Percentiles rank a stretch among this genome's conserved stretches.
Evolutionary conservation across 345 rosid genomes (phyloP).

Genomic region (Acer campestre): DNA sequence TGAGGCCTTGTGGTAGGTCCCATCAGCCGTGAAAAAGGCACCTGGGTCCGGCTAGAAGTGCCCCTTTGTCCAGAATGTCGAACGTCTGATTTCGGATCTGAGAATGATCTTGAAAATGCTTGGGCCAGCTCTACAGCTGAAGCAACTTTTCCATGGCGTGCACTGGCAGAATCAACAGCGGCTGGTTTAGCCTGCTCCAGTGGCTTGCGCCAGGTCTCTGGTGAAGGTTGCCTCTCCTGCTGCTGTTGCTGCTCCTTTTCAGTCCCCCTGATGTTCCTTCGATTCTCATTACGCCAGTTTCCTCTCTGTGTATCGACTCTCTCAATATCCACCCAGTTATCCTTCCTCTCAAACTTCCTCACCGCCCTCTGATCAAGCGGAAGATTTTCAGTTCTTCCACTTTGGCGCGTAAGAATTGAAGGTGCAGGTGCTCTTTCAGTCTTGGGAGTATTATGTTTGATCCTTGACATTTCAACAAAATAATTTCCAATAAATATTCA

Average conservation of each 20-base stretch:
- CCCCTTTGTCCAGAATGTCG: constrained; percentile 34
- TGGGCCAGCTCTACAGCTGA: constrained; percentile 81
- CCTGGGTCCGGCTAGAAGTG: constrained; percentile 44
- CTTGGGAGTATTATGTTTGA: constrained; percentile 37
- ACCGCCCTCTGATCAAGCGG: constrained; percentile 49
- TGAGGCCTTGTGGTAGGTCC: constrained; percentile 51
- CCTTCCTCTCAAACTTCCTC: constrained; percentile 57
- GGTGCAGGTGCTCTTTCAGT: constrained; percentile 50
- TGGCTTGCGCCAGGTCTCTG: constrained; percentile 82
- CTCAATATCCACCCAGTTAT: constrained; percentile 41
- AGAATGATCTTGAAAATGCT: constrained; percentile 62
- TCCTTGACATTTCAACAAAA: constrained; percentile 37
- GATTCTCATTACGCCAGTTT: constrained; percentile 65
- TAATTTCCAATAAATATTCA: neutral
- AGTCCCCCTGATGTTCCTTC: constrained; percentile 43
- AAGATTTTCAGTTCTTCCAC: constrained; percentile 43
- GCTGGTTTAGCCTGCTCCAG: constrained; percentile 54
- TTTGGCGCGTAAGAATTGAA: constrained; percentile 26
- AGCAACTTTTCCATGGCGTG: constrained; percentile 65
- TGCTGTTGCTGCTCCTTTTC: constrained; percentile 50
- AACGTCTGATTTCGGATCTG: constrained; percentile 52
- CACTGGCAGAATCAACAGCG: constrained; percentile 49
- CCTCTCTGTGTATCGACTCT: constrained; percentile 57
- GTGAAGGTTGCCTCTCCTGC: constrained; percentile 69
- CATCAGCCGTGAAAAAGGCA: constrained; percentile 74